Percentiles rank a stretch among this genome's conserved stretches.
phyloP scores from a whole-genome alignment of 345 rosid species.

The Citrus trifoliata region DNA sequence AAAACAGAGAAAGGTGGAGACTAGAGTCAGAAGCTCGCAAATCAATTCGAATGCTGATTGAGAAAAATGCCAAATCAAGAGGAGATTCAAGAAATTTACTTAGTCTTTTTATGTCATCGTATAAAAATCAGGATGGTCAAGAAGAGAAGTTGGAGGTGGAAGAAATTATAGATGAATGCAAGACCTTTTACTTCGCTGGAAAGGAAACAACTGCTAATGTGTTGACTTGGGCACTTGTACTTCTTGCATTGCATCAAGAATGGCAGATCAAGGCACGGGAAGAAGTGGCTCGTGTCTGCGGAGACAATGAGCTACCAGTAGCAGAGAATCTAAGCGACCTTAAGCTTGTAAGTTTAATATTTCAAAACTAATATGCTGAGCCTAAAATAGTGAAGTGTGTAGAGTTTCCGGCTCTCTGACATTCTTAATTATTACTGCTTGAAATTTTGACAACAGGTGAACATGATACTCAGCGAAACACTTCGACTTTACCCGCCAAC shows the following conservation, averaged over 20 bases:
- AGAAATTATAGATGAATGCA: constrained; percentile 82
- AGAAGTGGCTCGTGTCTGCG: constrained; percentile 50
- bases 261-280: constrained; percentile 80
- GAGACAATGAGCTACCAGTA: constrained; percentile 25
- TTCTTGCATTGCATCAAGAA: constrained; percentile 67
- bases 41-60: constrained; percentile 48
- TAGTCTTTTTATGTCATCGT: constrained; percentile 48
- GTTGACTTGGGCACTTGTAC: constrained; percentile 65
- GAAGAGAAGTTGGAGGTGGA: constrained; percentile 60
- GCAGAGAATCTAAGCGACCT: constrained; percentile 50
- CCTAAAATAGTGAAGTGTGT: background rate
- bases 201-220: constrained; percentile 76
- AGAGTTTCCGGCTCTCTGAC: background rate
- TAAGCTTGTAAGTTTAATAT: constrained; percentile 51
- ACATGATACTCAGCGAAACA: constrained; percentile 64
- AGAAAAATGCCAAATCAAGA: constrained; percentile 22
- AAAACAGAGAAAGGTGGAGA: constrained; percentile 74
- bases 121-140: constrained; percentile 43
- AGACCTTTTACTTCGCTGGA: constrained; percentile 86
- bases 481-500: constrained; percentile 76
- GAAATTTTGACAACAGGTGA: constrained; percentile 37
- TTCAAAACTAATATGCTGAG: background rate
- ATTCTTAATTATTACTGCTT: background rate
- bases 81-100: constrained; percentile 54
- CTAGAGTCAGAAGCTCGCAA: constrained; percentile 64